Evolutionary conservation across 2,329 filamentous ascomycete genomes (phyloP).

Genomic region (Exophiala sp.): DNA sequence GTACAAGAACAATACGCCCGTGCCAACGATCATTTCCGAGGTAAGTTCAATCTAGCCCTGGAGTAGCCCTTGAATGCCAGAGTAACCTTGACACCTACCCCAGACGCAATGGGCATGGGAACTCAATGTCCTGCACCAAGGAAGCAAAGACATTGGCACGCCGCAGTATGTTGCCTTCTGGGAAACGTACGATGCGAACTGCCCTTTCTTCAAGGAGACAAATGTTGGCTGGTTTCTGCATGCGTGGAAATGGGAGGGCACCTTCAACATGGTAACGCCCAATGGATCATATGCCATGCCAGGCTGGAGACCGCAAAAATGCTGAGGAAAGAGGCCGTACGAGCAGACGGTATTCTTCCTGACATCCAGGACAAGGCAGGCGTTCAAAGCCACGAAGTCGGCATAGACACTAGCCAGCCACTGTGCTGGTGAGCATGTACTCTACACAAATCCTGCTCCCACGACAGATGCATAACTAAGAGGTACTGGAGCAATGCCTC

Average conservation of each 20-base stretch:
- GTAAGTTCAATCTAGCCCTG: background rate
- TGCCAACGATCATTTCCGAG: constrained; percentile 9
- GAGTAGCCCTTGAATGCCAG: background rate
- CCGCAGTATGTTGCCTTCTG: constrained; percentile 8
- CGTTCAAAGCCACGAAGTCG: no score
- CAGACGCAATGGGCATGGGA: constrained; percentile 14
- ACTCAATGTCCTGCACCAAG: constrained; percentile 9
- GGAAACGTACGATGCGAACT: constrained; percentile 4
- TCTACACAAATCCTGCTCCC: no score
- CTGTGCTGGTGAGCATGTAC: no score
- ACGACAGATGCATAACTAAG: no score
- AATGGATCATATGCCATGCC: constrained; percentile 11
- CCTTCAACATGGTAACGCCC: constrained; percentile 9
- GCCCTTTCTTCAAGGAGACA: constrained; percentile 13
- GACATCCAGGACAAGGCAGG: no score
- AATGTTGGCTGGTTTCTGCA: constrained; percentile 11
- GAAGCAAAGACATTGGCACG: constrained; percentile 8
- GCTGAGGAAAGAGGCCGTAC: background rate
- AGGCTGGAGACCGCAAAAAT: constrained; percentile 8
- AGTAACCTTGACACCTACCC: background rate
- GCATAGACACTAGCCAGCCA: no score
- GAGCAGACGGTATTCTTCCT: no score
- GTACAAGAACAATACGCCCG: constrained; percentile 13
- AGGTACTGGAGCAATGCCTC: no score
- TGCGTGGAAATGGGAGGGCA: constrained; percentile 11